Percentiles rank a stretch among this genome's conserved stretches.
Conservation (phyloP, 352 stramenopile genomes). For the Pythium catenulatum region DNA sequence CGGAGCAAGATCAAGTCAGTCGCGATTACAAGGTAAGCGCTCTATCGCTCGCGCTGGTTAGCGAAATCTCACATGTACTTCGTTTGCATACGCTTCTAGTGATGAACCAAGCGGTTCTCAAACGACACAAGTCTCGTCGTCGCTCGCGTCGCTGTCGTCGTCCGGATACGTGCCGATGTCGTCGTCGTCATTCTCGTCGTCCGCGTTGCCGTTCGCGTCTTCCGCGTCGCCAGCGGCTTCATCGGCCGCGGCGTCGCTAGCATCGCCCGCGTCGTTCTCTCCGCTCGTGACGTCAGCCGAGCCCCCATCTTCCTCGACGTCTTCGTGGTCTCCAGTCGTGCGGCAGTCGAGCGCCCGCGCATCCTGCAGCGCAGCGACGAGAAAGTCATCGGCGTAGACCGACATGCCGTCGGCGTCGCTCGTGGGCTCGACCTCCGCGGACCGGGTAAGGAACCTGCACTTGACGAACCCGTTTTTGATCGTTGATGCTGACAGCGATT, state of each 20-base stretch:
- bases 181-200: not conserved
- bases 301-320: no score
- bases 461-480: conserved; percentile 17
- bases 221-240: no score
- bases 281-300: no score
- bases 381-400: no score
- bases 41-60: not conserved
- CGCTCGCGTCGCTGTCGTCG: not conserved
- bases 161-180: not conserved
- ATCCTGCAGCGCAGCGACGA: no score
- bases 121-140: no score
- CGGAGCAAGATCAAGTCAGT: no score
- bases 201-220: no score
- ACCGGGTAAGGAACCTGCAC: not conserved
- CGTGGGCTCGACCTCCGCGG: not conserved
- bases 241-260: no score
- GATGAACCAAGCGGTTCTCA: not conserved
- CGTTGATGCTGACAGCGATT: not conserved
- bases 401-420: not conserved
- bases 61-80: not conserved
- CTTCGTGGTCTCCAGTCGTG: no score
- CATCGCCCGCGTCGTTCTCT: no score
- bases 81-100: not conserved
- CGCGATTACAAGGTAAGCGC: not conserved
- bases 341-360: no score